Conservation (phyloP, 31 red algal genomes). For the Asparagopsis taxiformis region DNA sequence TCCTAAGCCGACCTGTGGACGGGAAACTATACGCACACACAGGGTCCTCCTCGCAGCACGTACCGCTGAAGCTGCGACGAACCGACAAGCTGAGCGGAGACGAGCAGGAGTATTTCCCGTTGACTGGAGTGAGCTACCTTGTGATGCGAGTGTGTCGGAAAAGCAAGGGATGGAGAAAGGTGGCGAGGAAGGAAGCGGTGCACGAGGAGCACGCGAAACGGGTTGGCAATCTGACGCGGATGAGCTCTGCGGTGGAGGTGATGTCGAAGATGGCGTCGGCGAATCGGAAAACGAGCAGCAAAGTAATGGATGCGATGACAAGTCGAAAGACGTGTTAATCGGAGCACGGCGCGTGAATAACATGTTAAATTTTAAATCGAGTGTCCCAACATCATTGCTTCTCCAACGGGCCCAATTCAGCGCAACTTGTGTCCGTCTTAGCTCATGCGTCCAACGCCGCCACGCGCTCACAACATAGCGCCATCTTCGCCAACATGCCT, state of each 20-base stretch:
- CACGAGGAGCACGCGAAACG: neutral
- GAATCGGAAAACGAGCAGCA: too few species aligned
- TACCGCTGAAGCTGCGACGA: constrained; percentile 4
- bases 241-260: too few species aligned
- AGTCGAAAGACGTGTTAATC: too few species aligned
- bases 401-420: too few species aligned
- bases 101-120: neutral
- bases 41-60: constrained; percentile 1
- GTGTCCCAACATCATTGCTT: too few species aligned
- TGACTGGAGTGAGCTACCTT: constrained; percentile 1
- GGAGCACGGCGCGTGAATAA: too few species aligned
- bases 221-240: neutral
- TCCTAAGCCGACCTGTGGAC: neutral
- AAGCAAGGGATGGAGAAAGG: neutral
- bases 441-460: too few species aligned
- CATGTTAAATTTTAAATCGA: too few species aligned
- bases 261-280: too few species aligned
- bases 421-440: too few species aligned
- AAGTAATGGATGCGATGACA: too few species aligned
- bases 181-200: neutral
- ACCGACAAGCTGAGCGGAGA: neutral
- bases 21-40: constrained; percentile 8
- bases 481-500: neutral
- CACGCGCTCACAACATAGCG: neutral
- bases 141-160: neutral